A percentile compares a stretch with the other conserved stretches of the same genome.
These are phyloP conservation scores for Murraya koenigii DNA, from an alignment of 345 rosid genomes.

Conservation along the genomic window DNA sequence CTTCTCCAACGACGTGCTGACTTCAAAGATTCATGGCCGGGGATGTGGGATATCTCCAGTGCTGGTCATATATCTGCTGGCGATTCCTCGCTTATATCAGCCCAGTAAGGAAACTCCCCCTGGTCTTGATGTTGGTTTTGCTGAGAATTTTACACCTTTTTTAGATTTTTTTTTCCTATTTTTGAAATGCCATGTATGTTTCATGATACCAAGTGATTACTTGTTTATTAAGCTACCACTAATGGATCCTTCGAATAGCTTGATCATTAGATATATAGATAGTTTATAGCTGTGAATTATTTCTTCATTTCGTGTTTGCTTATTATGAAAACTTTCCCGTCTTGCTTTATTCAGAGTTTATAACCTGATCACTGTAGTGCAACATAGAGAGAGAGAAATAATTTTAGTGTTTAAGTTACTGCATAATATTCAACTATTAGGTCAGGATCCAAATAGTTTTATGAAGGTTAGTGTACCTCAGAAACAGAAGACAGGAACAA, in stretches of 20 bases:
- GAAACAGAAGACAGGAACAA: neutral
- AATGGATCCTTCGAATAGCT: neutral
- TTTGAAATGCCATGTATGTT: neutral
- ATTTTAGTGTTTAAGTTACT: neutral
- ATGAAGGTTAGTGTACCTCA: neutral
- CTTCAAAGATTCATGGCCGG: constrained; percentile 86
- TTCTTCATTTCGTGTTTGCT: neutral
- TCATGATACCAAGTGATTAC: neutral
- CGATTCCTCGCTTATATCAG: constrained; percentile 70
- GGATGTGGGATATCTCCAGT: constrained; percentile 88
- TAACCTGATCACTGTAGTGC: neutral
- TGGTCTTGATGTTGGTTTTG: neutral
- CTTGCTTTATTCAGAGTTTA: neutral
- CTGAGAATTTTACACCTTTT: neutral
- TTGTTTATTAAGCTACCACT: neutral
- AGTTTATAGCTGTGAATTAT: neutral
- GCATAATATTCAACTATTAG: too few species aligned
- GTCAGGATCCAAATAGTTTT: neutral
- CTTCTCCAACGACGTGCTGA: constrained; percentile 83
- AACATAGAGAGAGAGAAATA: neutral
- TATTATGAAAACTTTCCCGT: neutral
- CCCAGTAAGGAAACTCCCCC: constrained; percentile 42
- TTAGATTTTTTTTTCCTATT: too few species aligned
- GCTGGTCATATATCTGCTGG: constrained; percentile 97
- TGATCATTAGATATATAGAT: neutral